Conservation (phyloP, 805 yeast genomes). For the Wickerhamiella sorbophila region DNA sequence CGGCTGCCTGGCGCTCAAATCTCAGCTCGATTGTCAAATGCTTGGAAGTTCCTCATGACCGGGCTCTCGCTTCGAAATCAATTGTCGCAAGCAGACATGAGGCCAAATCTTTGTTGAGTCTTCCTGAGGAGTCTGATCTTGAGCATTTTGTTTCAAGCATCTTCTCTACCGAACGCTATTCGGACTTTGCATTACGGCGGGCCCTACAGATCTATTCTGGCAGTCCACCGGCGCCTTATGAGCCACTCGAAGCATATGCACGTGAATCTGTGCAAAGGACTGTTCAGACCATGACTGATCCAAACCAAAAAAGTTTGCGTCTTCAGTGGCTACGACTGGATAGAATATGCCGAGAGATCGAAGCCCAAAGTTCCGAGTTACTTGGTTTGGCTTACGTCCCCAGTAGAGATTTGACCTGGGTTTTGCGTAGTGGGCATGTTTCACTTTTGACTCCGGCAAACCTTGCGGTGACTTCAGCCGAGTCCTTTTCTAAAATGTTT, state of each 20-base stretch:
- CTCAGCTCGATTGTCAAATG: slow-evolving; percentile 4
- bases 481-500: neutral
- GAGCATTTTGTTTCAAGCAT: slow-evolving; percentile 4
- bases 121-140: slow-evolving; percentile 10
- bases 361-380: slow-evolving; percentile 45
- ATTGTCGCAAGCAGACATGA: neutral
- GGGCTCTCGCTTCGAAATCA: neutral
- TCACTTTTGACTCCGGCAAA: neutral
- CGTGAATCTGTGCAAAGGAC: slow-evolving; percentile 1
- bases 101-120: neutral
- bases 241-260: neutral
- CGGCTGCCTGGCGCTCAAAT: slow-evolving; percentile 13
- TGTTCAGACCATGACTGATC: slow-evolving; percentile 20
- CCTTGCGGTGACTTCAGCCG: neutral
- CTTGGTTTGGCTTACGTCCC: slow-evolving; percentile 34
- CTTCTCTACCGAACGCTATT: slow-evolving; percentile 2
- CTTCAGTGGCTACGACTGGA: slow-evolving; percentile 57
- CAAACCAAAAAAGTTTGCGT: slow-evolving; percentile 27
- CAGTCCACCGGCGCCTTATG: neutral
- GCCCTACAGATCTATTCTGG: neutral
- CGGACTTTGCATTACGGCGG: neutral
- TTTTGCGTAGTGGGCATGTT: slow-evolving; percentile 4
- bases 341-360: slow-evolving; percentile 57
- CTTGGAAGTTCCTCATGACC: neutral
- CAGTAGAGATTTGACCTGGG: slow-evolving; percentile 9